phyloP scores from a whole-genome alignment of 345 rosid species.

The Boechera retrofracta region DNA sequence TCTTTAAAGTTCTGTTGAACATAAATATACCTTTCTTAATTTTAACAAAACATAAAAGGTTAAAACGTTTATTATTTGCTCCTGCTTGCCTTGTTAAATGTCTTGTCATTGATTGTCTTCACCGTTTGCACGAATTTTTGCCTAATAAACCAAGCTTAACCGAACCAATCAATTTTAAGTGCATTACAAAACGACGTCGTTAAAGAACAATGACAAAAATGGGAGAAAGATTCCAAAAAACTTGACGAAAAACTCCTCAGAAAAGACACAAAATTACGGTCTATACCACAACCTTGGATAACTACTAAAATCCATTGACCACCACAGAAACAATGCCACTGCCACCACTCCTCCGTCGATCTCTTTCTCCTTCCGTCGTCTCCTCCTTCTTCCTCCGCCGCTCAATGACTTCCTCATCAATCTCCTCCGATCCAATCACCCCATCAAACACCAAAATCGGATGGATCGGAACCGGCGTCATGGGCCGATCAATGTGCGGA shows the following conservation, averaged over 20 bases:
- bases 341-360: conserved; percentile 20
- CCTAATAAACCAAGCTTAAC: background rate
- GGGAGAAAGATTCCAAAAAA: too few species aligned
- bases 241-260: background rate
- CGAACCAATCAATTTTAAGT: background rate
- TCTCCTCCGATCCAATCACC: conserved; percentile 44
- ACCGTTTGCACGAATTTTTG: background rate
- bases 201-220: background rate
- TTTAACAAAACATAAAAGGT: background rate
- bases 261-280: conserved; percentile 1
- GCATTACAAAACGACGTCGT: background rate
- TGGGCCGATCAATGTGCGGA: conserved; percentile 87
- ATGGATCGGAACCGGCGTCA: conserved; percentile 93
- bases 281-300: conserved; percentile 27
- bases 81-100: conserved; percentile 4
- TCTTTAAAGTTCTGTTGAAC: background rate
- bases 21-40: background rate
- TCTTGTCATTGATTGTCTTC: background rate
- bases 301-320: conserved; percentile 8
- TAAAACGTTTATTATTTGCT: background rate
- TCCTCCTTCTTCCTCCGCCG: conserved; percentile 50
- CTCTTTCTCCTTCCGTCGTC: conserved; percentile 12
- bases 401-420: conserved; percentile 60
- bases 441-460: conserved; percentile 83
- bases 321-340: conserved; percentile 39